Evolutionary conservation across 2,329 filamentous ascomycete genomes (phyloP).

Genomic region (Aspergillus aculeatinus): DNA sequence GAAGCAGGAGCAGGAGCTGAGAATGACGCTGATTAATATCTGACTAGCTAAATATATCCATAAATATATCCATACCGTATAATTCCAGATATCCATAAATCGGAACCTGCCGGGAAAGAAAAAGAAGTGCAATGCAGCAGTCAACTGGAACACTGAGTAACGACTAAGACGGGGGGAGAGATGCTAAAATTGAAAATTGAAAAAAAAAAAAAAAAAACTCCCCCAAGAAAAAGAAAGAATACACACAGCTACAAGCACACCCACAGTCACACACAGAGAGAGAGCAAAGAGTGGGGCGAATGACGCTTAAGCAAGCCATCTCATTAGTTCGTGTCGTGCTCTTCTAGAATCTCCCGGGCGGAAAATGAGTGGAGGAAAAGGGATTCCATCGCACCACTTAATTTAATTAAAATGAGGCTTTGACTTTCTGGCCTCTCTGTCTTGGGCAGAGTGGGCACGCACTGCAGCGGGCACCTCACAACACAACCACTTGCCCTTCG

Average conservation of each 20-base stretch:
- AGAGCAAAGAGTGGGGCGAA: constrained; percentile 13
- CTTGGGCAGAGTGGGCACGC: no score
- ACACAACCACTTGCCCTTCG: no score
- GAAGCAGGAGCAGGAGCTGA: neutral
- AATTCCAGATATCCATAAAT: neutral
- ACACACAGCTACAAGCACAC: neutral
- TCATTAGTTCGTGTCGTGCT: constrained; percentile 15
- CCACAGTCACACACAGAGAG: constrained; percentile 7
- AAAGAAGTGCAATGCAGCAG: neutral
- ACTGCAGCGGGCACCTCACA: no score
- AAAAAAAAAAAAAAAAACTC: neutral
- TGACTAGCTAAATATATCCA: no score
- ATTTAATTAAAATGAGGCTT: neutral
- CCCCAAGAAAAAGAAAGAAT: neutral
- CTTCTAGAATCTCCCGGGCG: constrained; percentile 19
- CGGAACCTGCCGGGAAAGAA: neutral
- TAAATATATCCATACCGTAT: no score
- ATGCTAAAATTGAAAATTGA: no score
- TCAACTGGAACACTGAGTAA: neutral
- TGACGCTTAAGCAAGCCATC: constrained; percentile 18
- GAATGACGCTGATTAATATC: neutral
- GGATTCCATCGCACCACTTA: neutral
- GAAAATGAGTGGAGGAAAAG: neutral
- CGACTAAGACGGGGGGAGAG: neutral
- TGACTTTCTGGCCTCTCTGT: neutral